phyloP scores from a whole-genome alignment of 306 rosid species.

The Begonia fuchsioides region DNA sequence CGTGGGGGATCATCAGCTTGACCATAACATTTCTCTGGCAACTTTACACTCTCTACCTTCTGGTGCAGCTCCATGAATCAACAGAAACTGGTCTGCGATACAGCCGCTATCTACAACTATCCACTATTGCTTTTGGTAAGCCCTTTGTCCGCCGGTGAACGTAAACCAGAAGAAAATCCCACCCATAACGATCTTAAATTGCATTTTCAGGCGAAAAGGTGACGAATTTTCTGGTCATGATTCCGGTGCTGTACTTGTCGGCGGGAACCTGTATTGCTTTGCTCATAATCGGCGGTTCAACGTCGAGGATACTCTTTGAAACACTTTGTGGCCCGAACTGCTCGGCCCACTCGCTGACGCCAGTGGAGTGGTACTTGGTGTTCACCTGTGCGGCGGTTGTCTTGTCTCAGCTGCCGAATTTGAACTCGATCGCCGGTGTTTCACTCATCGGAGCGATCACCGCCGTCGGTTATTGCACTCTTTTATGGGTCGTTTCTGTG shows the following conservation, averaged over 20 bases:
- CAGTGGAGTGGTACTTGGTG: conserved; percentile 33
- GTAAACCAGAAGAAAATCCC: not conserved
- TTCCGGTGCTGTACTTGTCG: conserved; percentile 30
- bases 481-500: conserved; percentile 32
- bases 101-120: conserved; percentile 46
- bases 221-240: conserved; percentile 13
- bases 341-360: conserved; percentile 15
- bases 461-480: conserved; percentile 26
- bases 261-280: conserved; percentile 27
- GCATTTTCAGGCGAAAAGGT: conserved; percentile 15
- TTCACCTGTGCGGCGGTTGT: conserved; percentile 30
- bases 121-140: conserved; percentile 22
- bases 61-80: conserved; percentile 40
- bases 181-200: not conserved
- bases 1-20: conserved; percentile 33
- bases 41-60: conserved; percentile 29
- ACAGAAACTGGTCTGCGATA: conserved; percentile 31
- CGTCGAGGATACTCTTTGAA: conserved; percentile 19
- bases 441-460: conserved; percentile 37
- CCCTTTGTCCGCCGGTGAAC: not conserved
- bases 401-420: conserved; percentile 32
- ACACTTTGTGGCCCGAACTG: conserved; percentile 22
- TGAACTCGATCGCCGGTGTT: conserved; percentile 41
- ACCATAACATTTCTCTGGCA: conserved; percentile 39
- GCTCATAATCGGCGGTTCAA: conserved; percentile 31